A percentile compares a stretch with the other conserved stretches of the same genome.
These are phyloP conservation scores for Mollisiaceae sp. DNA, from an alignment of 2,329 filamentous ascomycete genomes.

Conservation along the genomic window DNA sequence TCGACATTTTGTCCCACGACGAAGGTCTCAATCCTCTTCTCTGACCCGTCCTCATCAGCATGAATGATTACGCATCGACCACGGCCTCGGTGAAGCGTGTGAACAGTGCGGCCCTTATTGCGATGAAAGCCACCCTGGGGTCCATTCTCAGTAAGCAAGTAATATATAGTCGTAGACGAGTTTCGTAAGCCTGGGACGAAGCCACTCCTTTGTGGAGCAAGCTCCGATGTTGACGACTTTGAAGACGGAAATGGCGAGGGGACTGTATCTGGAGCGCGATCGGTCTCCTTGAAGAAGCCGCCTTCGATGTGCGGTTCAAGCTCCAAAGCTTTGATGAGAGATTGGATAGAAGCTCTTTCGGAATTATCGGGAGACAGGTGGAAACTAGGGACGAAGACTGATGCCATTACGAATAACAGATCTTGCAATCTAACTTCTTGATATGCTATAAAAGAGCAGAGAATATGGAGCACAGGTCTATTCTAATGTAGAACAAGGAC, in stretches of 20 bases:
- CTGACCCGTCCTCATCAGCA: conserved; percentile 50
- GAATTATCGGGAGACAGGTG: conserved; percentile 30
- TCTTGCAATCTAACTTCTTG: background rate
- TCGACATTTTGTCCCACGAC: conserved; percentile 63
- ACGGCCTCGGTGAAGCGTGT: conserved; percentile 67
- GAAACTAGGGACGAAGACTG: conserved; percentile 39
- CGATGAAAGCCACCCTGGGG: conserved; percentile 67
- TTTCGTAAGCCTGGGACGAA: conserved; percentile 52
- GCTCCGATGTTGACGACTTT: conserved; percentile 46
- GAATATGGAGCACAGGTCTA: background rate
- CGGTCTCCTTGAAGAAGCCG: conserved; percentile 68
- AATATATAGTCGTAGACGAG: conserved; percentile 67
- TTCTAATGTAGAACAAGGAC: background rate
- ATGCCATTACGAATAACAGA: conserved; percentile 15
- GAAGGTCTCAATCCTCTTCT: conserved; percentile 64
- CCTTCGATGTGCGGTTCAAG: conserved; percentile 65
- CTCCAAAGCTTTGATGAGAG: conserved; percentile 50
- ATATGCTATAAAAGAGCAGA: background rate
- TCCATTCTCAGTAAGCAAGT: conserved; percentile 61
- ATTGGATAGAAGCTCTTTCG: conserved; percentile 44
- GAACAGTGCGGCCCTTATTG: conserved; percentile 65
- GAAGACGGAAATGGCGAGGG: conserved; percentile 58
- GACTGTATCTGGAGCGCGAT: conserved; percentile 56
- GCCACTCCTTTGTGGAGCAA: conserved; percentile 45
- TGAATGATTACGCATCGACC: conserved; percentile 70